These are phyloP conservation scores for Blastomyces percursus DNA, from an alignment of 2,329 filamentous ascomycete genomes.

Conservation along the genomic window DNA sequence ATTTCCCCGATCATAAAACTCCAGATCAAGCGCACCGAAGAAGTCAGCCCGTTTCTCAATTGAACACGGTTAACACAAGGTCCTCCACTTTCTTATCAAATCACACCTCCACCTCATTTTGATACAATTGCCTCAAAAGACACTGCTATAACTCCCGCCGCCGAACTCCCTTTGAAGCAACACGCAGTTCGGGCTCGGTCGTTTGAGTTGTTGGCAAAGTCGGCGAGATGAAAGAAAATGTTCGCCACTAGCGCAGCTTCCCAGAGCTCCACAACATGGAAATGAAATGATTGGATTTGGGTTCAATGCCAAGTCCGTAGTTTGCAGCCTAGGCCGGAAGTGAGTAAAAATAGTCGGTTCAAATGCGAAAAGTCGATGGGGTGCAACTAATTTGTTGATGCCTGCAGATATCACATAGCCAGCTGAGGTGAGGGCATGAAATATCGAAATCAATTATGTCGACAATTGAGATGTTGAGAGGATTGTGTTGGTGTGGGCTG, in stretches of 20 bases:
- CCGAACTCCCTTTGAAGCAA: too few relatives aligned
- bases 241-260: background rate
- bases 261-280: background rate
- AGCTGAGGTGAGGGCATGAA: too few relatives aligned
- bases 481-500: too few relatives aligned
- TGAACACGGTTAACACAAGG: too few relatives aligned
- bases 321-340: background rate
- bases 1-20: too few relatives aligned
- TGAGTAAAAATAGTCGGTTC: background rate
- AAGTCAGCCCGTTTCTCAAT: too few relatives aligned
- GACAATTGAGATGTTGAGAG: background rate
- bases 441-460: background rate
- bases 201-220: background rate
- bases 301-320: background rate
- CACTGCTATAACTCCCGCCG: background rate
- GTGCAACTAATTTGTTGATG: too few relatives aligned
- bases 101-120: background rate
- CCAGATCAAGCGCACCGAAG: too few relatives aligned
- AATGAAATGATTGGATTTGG: background rate
- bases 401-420: too few relatives aligned
- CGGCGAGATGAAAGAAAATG: background rate
- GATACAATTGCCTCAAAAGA: background rate
- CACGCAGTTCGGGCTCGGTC: background rate
- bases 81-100: background rate
- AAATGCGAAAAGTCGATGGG: too few relatives aligned